Conservation (phyloP, 495 filamentous ascomycete genomes). For the Amorphotheca resinae region DNA sequence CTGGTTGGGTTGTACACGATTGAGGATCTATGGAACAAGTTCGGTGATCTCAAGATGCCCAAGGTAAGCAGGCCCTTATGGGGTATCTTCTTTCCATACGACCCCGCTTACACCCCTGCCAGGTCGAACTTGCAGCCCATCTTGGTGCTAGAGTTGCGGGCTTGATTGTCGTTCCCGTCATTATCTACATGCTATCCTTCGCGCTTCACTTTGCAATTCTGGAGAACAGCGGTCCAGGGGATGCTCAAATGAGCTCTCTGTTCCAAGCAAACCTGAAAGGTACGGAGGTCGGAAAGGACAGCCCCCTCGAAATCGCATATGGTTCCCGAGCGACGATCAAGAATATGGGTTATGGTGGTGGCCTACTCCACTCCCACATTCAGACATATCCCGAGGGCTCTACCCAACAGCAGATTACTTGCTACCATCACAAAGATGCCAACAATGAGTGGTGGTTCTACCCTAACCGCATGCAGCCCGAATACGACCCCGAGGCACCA, state of each 20-base stretch:
- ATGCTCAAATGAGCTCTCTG: slow-evolving; percentile 98
- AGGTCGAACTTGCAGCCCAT: slow-evolving; percentile 65
- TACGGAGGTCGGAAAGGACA: slow-evolving; percentile 86
- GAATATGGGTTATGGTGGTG: slow-evolving; percentile 98
- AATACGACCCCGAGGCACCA: slow-evolving; percentile 59
- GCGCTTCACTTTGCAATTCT: slow-evolving; percentile 86
- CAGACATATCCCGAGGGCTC: slow-evolving; percentile 96
- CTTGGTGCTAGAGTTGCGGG: slow-evolving; percentile 69
- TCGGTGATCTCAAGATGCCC: slow-evolving; percentile 86
- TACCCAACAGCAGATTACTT: slow-evolving; percentile 89
- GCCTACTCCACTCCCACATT: slow-evolving; percentile 93
- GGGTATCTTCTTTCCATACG: background rate
- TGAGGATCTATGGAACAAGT: slow-evolving; percentile 97
- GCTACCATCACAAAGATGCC: slow-evolving; percentile 98
- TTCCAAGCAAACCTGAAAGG: slow-evolving; percentile 95
- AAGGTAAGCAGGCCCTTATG: slow-evolving; percentile 48
- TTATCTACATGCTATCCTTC: slow-evolving; percentile 92
- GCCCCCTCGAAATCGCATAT: slow-evolving; percentile 77
- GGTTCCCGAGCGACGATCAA: slow-evolving; percentile 90
- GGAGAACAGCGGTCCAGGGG: slow-evolving; percentile 88
- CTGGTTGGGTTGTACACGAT: slow-evolving; percentile 91
- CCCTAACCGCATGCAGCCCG: slow-evolving; percentile 63
- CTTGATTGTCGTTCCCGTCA: slow-evolving; percentile 71
- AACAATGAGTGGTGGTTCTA: slow-evolving; percentile 99
- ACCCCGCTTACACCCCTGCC: no score